Evolutionary conservation across 768 basidiomycete species (phyloP).

Genomic region (Russula earlei): DNA sequence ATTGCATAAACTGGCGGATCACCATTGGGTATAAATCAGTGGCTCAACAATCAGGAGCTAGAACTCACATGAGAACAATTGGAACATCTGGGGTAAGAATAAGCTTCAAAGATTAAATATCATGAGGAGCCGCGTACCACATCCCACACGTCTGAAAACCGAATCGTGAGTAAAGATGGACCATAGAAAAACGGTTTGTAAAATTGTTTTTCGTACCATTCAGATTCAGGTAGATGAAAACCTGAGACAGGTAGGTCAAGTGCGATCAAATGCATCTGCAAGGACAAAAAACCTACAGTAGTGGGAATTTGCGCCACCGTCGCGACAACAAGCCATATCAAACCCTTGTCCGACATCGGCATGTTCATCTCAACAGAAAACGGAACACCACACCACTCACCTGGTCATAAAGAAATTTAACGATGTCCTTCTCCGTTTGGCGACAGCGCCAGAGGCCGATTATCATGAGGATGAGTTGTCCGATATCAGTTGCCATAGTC

Average conservation of each 20-base stretch:
- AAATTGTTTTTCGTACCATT: not conserved
- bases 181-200: not conserved
- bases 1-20: not conserved
- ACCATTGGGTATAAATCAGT: not conserved
- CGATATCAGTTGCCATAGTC: conserved; percentile 3
- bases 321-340: conserved; percentile 2
- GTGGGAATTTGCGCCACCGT: not conserved
- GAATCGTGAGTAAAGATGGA: not conserved
- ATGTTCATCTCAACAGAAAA: not conserved
- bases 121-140: not conserved
- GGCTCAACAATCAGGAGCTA: not conserved
- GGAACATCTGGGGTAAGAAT: conserved; percentile 8
- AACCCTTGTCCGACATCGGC: conserved; percentile 4
- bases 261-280: not conserved
- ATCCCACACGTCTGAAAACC: conserved; percentile 1
- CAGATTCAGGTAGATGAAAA: conserved; percentile 10
- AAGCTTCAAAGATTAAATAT: not conserved
- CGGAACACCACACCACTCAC: not conserved
- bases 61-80: not conserved
- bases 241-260: not conserved
- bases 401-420: not conserved
- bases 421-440: not conserved
- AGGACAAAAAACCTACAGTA: not conserved
- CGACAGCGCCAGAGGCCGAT: conserved; percentile 1
- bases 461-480: conserved; percentile 1